Base-by-base conservation (phyloP, 2,329 filamentous ascomycete species). In the Onygenales sp. region DNA sequence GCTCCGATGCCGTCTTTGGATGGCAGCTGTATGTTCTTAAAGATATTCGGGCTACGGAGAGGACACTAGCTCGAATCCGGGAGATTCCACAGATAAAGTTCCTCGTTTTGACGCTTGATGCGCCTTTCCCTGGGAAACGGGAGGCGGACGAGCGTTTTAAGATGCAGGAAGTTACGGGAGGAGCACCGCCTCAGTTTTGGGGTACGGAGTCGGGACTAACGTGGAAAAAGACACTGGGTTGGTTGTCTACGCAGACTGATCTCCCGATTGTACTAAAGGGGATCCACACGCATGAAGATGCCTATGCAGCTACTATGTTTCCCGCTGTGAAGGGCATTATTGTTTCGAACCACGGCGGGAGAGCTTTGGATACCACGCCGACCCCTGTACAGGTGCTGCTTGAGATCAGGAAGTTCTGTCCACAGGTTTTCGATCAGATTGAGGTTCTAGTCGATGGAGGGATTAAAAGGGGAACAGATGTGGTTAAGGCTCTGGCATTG, bases 21-120 rank as follows among this genome's bases (percentile, higher is more conserved):
- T 97, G 90, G 88, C 92, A 97, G 73, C 73, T 97, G 21, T 97
- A 97, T 71, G 87, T 95, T 37, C 89, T 96, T 67, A 87, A 81
- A 45, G 86, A 93, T 60, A 81, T 88, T 31, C 77, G 80, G 60
- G 95, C 94, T 77, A 93, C 84, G 66, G 84, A 88, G 64, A 82
- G 82, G 3, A 90, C 93, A 81, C 74, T 95, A 52, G 78, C 77
- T 46, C 81, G 89, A 55, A 87, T 96, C 70, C 83, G 87, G 65
- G 79, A 79, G 60, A 78, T 90, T 10, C 77, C 83, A 54, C 77
- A 77, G 55, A 87, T 87, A 74, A 94, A 92, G 67, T 94, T 91
- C 69, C 80, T 97, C 60, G 85, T 85, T 58, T 76, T 97, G 52
- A 97, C 92, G 0, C 83, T 97, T 17, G 92, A 97, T 67, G 91